Conservation (phyloP, 306 rosid genomes). For the Carpinus fangiana region DNA sequence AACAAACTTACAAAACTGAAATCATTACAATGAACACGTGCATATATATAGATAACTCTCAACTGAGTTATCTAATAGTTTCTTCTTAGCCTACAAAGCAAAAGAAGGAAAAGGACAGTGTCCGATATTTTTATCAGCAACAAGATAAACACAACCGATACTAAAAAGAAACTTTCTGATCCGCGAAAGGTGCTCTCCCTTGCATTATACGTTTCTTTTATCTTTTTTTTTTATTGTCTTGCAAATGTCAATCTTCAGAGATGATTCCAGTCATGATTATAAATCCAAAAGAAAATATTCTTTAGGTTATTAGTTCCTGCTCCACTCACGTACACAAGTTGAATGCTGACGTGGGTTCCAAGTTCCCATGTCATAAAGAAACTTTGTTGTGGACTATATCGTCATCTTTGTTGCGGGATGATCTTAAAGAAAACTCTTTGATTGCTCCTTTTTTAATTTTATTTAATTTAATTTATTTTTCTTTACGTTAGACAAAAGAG, state of each 20-base stretch:
- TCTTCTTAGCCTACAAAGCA: background rate
- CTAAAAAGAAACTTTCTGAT: background rate
- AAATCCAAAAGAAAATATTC: background rate
- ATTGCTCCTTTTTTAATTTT: background rate
- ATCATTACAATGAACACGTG: too few species aligned
- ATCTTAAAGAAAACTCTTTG: background rate
- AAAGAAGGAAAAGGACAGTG: background rate
- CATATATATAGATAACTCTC: too few species aligned
- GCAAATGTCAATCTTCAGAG: constrained; percentile 3
- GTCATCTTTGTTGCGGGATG: constrained; percentile 6
- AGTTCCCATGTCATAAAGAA: constrained; percentile 4
- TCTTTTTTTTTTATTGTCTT: background rate
- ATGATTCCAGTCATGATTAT: constrained; percentile 5
- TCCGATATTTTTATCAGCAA: background rate
- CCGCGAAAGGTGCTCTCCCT: constrained; percentile 7
- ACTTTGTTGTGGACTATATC: constrained; percentile 6
- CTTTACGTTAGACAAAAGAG: background rate
- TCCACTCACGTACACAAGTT: constrained; percentile 35
- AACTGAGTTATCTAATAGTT: too few species aligned
- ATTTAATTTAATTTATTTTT: background rate
- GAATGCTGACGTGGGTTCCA: constrained; percentile 32
- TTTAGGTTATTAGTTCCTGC: constrained; percentile 8
- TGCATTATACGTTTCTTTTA: background rate
- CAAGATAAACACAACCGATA: background rate
- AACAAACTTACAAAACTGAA: constrained; percentile 34